phyloP scores from a whole-genome alignment of 495 filamentous ascomycete genomes.

The Choiromyces venosus region DNA sequence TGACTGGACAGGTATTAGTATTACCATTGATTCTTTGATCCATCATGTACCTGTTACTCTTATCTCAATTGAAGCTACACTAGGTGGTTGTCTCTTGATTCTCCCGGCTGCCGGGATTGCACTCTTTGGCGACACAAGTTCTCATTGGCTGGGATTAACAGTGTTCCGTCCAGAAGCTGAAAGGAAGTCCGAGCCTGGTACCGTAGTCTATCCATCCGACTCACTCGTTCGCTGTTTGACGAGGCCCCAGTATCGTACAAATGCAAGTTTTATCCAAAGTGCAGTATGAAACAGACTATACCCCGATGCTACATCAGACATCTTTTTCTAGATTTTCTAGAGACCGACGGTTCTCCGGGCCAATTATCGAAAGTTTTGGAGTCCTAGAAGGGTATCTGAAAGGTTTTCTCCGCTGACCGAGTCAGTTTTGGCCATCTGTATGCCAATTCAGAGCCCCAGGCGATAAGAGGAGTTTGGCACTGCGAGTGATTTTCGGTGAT shows the following conservation, averaged over 20 bases:
- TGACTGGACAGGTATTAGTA: not conserved
- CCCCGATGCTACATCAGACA: not conserved
- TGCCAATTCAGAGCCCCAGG: not conserved
- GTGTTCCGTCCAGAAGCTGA: not conserved
- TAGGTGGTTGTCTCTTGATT: not conserved
- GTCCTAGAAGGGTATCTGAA: not conserved
- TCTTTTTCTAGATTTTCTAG: not conserved
- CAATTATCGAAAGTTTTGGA: not conserved
- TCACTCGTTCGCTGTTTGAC: not conserved
- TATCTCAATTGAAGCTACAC: not conserved
- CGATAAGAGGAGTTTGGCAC: not conserved
- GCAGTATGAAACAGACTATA: not conserved
- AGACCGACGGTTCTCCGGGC: not conserved
- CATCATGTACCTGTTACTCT: not conserved
- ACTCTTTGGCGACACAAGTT: not conserved
- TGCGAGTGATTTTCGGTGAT: not conserved
- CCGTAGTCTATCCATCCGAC: not conserved
- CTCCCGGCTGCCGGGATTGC: not conserved
- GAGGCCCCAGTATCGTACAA: not conserved
- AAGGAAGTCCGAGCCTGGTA: not conserved
- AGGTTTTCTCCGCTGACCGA: not conserved
- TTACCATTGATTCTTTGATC: not conserved
- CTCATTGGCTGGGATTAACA: not conserved
- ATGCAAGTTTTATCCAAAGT: not conserved
- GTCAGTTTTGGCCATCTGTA: not conserved